phyloP scores from a whole-genome alignment of 140 eudicot genomes.

The Ambrosia hybrid region DNA sequence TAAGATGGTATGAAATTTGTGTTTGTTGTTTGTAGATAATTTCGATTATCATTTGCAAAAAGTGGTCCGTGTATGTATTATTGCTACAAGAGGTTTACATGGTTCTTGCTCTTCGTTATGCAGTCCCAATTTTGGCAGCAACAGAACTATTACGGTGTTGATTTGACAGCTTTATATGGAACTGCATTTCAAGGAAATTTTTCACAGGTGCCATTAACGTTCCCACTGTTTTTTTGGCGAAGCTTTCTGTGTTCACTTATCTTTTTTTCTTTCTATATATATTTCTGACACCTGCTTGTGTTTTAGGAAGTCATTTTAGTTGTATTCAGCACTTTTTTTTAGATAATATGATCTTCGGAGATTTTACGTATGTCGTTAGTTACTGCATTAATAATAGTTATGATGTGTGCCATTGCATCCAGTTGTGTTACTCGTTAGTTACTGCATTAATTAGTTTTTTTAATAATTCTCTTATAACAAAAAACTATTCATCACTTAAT shows the following conservation, averaged over 20 bases:
- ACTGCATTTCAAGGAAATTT: slow-evolving; percentile 95
- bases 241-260: background rate
- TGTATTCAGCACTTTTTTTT: too few relatives aligned
- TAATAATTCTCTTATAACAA: too few relatives aligned
- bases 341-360: too few relatives aligned
- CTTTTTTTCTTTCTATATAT: too few relatives aligned
- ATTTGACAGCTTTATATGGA: slow-evolving; percentile 86
- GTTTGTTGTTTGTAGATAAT: background rate
- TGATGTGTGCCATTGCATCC: too few relatives aligned
- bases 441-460: too few relatives aligned
- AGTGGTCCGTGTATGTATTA: background rate
- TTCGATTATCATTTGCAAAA: background rate
- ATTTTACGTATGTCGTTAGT: too few relatives aligned
- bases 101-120: slow-evolving; percentile 26
- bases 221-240: background rate
- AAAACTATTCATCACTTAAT: too few relatives aligned
- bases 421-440: too few relatives aligned
- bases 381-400: too few relatives aligned
- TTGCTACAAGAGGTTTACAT: background rate
- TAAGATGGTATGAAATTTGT: slow-evolving; percentile 58
- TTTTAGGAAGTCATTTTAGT: too few relatives aligned
- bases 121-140: slow-evolving; percentile 99
- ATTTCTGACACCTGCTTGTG: too few relatives aligned
- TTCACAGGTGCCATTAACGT: slow-evolving; percentile 58
- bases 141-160: slow-evolving; percentile 91